Evolutionary conservation across 306 rosid species (phyloP).

Genomic region (Medicago lupulina): DNA sequence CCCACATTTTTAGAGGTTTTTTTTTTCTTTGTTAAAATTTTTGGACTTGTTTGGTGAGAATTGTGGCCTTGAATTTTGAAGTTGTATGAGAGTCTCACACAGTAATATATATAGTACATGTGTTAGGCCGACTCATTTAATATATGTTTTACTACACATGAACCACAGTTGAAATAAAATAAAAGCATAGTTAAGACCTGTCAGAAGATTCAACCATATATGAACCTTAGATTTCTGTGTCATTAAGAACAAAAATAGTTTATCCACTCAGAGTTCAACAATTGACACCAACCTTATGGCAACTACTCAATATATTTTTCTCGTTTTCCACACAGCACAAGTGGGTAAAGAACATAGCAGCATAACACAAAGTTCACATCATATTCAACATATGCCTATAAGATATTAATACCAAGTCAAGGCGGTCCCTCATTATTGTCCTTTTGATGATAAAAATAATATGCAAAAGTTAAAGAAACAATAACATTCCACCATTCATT

Average conservation of each 20-base stretch:
- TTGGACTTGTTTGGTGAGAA: too few species aligned
- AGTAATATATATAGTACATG: too few species aligned
- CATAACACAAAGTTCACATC: neutral
- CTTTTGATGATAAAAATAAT: too few species aligned
- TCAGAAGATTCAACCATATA: slow-evolving; percentile 5
- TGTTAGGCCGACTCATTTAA: too few species aligned
- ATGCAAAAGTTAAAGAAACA: too few species aligned
- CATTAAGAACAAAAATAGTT: neutral
- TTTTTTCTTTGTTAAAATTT: too few species aligned
- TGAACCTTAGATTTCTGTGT: neutral
- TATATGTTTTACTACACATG: neutral
- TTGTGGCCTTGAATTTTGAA: too few species aligned
- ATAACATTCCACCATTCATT: neutral
- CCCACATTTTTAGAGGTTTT: too few species aligned
- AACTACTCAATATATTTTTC: neutral
- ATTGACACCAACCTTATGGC: neutral
- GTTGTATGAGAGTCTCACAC: too few species aligned
- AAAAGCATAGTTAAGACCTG: neutral
- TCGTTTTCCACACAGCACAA: neutral
- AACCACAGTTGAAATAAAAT: neutral
- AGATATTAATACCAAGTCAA: too few species aligned
- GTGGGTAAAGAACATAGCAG: neutral
- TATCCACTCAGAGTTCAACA: neutral
- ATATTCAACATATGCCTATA: neutral
- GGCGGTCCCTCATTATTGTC: too few species aligned